Evolutionary conservation across 2,329 filamentous ascomycete species (phyloP), one percentile per base, ranked within the genome.

Genomic region (Talaromyces sp.): DNA sequence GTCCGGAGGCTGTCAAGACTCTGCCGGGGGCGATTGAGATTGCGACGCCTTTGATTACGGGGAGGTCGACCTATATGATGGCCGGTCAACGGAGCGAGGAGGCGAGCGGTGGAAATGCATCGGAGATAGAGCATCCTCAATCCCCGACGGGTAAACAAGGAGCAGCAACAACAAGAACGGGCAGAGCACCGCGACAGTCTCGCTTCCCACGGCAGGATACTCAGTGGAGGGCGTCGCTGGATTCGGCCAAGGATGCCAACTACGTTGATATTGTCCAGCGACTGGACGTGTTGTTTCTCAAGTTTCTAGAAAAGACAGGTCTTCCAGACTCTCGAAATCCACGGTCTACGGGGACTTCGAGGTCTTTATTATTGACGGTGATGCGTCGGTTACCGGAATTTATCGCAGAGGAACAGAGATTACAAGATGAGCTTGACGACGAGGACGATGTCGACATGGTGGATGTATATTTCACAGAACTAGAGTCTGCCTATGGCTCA

Each of bases 11-110:
- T 10, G 66, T 65, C 46, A 73, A 67, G 56, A 71, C 69, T 24
- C 63, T 76, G 14, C 76, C 75, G 17, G 76, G 75, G 3, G 74
- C 75, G 31, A 75, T 78, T 61, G 71, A 76, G 52, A 70, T 78
- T 49, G 73, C 75, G 31, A 78, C 76, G 27, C 76, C 75, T 14
- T 64, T 77, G 65, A 76, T 78, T 61, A 72, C 70, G 0, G 75
- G 75, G 9, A 75, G 69, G 57, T 52, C 63, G 58, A 68, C 66
- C 59, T 38, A 61, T 31, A n/a, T 43, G 59, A 29, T 43, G 59
- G 29, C 41, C 26, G 24, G 27, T 11, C 24, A 52, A 13, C 13
- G 31, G 49, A 29, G 26, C 8, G 17, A 29, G 49, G 26, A 17
- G 17, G 14, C 17, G 17, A 29, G 27, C 4, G 26, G 49, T n/a